A percentile compares a stretch with the other conserved stretches of the same genome.
Conservation (phyloP, 164 flowering plant species). For the Chimonanthus salicifolius region DNA sequence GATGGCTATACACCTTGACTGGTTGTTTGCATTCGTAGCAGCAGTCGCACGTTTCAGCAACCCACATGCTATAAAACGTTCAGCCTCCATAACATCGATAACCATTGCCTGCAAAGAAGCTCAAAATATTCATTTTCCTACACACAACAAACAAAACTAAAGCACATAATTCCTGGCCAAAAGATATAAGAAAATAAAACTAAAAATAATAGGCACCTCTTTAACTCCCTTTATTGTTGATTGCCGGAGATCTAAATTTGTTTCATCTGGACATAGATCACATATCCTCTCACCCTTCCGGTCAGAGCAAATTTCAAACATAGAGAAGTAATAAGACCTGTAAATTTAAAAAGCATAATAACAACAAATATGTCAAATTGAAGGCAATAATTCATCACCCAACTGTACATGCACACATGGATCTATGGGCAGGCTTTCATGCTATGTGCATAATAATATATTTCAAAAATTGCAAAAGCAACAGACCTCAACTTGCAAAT, state of each 20-base stretch:
- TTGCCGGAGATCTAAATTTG: constrained; percentile 47
- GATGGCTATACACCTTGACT: constrained; percentile 55
- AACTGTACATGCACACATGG: not conserved
- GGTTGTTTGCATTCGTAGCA: constrained; percentile 64
- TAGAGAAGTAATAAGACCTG: constrained; percentile 61
- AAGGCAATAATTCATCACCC: not conserved
- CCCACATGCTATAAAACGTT: constrained; percentile 54
- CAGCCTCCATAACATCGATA: constrained; percentile 49
- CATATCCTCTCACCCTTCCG: constrained; percentile 55
- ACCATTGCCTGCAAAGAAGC: constrained; percentile 35
- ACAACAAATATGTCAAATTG: not conserved
- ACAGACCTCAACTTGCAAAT: no score
- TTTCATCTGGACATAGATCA: constrained; percentile 56
- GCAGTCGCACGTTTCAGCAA: constrained; percentile 77
- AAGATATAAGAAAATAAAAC: not conserved
- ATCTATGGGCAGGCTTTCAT: not conserved
- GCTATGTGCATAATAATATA: no score
- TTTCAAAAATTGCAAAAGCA: no score
- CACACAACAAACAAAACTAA: not conserved
- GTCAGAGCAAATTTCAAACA: constrained; percentile 80
- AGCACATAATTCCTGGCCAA: not conserved
- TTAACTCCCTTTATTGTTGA: constrained; percentile 60
- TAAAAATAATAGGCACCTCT: constrained; percentile 43
- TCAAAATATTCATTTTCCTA: not conserved
- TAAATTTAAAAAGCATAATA: not conserved